Base-by-base conservation (phyloP, 2,329 filamentous ascomycete species). In the Alternaria hordeiaustralica region DNA sequence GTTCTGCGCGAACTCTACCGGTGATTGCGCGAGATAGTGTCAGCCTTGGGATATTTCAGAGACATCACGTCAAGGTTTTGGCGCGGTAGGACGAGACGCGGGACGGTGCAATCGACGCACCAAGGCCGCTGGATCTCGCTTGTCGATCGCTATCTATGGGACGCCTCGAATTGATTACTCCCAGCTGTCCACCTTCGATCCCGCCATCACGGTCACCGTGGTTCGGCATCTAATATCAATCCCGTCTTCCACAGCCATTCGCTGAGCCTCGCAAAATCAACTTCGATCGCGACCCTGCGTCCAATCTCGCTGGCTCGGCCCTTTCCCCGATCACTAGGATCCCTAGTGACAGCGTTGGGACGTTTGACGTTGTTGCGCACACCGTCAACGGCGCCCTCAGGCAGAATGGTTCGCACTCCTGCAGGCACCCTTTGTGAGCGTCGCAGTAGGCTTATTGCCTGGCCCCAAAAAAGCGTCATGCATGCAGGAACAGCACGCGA, bases 401-500 rank as follows among this genome's bases (percentile, higher is more conserved):
- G 20, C 13, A 36, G 13, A 23, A 53, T 33, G 23, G 30, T 53
- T 50, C 50, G 23, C 49, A 25, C 43, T 30, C 30, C 46, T 18
- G 20, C 33, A 53, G 6, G 28, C 10, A 21, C 36, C 41, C 55
- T 55, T 30, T 9, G 55, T 54, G 36, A 59, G 33, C 45, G 50
- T 46, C 47, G 58, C 61, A 55, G 56, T 53, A 53, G 64, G 43
- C 55, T 65, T 62, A 68, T 50, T 60, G 69, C 55, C 45, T 58
- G 59, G 55, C 46, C 60, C 59, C 28, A 57, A 54, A 57, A 33
- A 61, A 51, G 51, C 58, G 61, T 57, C 55, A 47, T 68, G 65
- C 66, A 70, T 71, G 68, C 68, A 68, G 61, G 64, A 58, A 68
- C 64, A 63, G 55, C 36, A 57, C 43, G 51, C 47, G 33, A 21